Conservation (phyloP, 2,329 filamentous ascomycete species). For the Grosmannia huntii region DNA sequence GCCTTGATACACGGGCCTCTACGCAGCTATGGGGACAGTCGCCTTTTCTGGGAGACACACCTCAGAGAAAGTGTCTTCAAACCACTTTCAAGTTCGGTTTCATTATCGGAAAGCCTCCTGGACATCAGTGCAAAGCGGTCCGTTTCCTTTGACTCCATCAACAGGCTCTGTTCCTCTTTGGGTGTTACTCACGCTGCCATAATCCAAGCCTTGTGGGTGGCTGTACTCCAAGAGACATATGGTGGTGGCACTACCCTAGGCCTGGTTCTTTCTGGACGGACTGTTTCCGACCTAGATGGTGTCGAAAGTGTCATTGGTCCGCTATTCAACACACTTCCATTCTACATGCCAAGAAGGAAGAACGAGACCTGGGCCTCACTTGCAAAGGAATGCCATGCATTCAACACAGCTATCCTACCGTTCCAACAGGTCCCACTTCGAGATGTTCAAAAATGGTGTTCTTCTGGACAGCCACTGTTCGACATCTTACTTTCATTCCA, state of each 20-base stretch:
- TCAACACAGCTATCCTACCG: slow-evolving; percentile 52
- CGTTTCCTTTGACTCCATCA: slow-evolving; percentile 30
- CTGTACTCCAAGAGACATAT: slow-evolving; percentile 42
- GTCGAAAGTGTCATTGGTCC: slow-evolving; percentile 63
- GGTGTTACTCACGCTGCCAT: slow-evolving; percentile 70
- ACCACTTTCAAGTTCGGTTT: slow-evolving; percentile 9
- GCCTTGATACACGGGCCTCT: slow-evolving; percentile 60
- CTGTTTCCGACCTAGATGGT: slow-evolving; percentile 52
- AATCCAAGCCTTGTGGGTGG: slow-evolving; percentile 62
- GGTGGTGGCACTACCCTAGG: slow-evolving; percentile 46
- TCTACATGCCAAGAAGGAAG: slow-evolving; percentile 24
- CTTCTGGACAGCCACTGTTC: slow-evolving; percentile 50
- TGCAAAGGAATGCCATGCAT: slow-evolving; percentile 53
- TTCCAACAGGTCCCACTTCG: slow-evolving; percentile 72
- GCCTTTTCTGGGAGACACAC: slow-evolving; percentile 54
- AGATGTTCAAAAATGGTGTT: slow-evolving; percentile 69
- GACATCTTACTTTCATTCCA: slow-evolving; percentile 78
- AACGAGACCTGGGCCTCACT: slow-evolving; percentile 44
- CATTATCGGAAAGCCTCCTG: neutral
- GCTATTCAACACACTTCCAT: slow-evolving; percentile 82
- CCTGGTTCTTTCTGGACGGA: slow-evolving; percentile 65
- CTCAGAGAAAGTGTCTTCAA: slow-evolving; percentile 25
- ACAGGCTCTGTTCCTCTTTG: slow-evolving; percentile 40
- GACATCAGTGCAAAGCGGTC: slow-evolving; percentile 15
- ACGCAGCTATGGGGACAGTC: slow-evolving; percentile 24